These are phyloP conservation scores for Hericium coralloides DNA, from an alignment of 768 basidiomycete species.

Conservation along the genomic window DNA sequence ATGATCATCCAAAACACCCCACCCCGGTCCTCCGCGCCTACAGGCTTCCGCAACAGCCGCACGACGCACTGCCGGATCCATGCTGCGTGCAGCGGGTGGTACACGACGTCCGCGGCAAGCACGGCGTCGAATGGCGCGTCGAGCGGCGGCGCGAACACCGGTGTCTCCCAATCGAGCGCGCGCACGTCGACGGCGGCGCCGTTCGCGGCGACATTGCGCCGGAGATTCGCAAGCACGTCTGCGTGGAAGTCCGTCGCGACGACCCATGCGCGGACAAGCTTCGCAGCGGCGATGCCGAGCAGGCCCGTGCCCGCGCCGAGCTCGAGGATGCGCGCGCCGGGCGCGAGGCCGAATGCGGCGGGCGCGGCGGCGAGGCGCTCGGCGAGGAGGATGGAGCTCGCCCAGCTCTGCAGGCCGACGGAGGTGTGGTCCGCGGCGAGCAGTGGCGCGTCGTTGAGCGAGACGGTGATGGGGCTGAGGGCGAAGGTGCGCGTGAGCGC, in stretches of 20 bases:
- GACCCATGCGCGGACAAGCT: conserved; percentile 33
- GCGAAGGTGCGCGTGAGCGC: conserved; percentile 43
- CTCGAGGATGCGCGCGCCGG: conserved; percentile 42
- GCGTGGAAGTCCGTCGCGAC: conserved; percentile 76
- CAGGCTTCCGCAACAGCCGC: conserved; percentile 29
- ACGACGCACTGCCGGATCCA: conserved; percentile 63
- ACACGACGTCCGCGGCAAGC: conserved; percentile 74
- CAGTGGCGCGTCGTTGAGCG: conserved; percentile 65
- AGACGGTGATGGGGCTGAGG: conserved; percentile 38
- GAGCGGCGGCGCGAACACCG: conserved; percentile 17
- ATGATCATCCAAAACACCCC: conserved; percentile 71
- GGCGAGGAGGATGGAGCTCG: conserved; percentile 63
- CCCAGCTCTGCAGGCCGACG: conserved; percentile 84
- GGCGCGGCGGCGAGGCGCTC: conserved; percentile 49
- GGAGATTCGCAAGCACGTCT: conserved; percentile 62
- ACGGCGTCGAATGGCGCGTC: conserved; percentile 48
- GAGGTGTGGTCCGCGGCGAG: conserved; percentile 61
- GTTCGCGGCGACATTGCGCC: conserved; percentile 50
- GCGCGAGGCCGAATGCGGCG: conserved; percentile 27
- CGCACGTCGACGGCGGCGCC: conserved; percentile 33
- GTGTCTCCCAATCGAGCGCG: conserved; percentile 57
- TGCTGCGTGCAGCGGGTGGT: conserved; percentile 56
- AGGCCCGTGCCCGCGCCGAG: conserved; percentile 84
- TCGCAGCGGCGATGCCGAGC: conserved; percentile 61
- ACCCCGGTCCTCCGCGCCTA: conserved; percentile 3